These are phyloP conservation scores for Colletotrichum caudatum DNA, from an alignment of 2,329 filamentous ascomycete genomes.

Conservation along the genomic window DNA sequence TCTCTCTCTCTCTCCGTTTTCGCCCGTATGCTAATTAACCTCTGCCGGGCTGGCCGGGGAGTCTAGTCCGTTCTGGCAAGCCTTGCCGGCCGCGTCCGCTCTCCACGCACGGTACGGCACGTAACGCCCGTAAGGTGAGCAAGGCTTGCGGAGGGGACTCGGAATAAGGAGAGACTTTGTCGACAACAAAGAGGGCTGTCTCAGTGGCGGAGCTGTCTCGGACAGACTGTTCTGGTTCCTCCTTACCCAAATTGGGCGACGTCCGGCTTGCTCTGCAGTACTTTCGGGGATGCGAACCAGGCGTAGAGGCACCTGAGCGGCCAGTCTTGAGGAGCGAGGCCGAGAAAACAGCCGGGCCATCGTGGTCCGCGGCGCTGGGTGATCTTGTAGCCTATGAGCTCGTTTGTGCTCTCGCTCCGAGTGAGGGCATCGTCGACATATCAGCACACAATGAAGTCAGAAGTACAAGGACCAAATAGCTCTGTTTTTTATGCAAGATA, in stretches of 20 bases:
- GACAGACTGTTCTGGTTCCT: neutral
- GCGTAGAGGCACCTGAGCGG: neutral
- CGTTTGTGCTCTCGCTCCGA: neutral
- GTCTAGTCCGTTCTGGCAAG: no score
- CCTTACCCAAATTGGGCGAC: neutral
- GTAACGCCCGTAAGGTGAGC: conserved; percentile 1
- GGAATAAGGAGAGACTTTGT: neutral
- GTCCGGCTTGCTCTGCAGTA: neutral
- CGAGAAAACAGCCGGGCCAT: neutral
- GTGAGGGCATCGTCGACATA: neutral
- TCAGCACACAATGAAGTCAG: neutral
- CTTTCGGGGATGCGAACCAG: neutral
- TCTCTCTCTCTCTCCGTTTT: neutral
- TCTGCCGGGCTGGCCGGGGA: neutral
- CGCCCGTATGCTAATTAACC: conserved; percentile 22
- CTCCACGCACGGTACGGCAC: neutral
- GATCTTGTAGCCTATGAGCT: neutral
- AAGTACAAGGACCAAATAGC: neutral
- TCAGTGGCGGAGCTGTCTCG: neutral
- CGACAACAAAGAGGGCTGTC: conserved; percentile 2
- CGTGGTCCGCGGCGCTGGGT: neutral
- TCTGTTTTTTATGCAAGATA: neutral
- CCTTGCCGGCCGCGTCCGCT: neutral
- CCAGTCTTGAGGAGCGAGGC: neutral
- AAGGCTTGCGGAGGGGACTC: neutral